phyloP scores from a whole-genome alignment of 108 stramenopile genomes.

The Pseudonitzschia multiseries region DNA sequence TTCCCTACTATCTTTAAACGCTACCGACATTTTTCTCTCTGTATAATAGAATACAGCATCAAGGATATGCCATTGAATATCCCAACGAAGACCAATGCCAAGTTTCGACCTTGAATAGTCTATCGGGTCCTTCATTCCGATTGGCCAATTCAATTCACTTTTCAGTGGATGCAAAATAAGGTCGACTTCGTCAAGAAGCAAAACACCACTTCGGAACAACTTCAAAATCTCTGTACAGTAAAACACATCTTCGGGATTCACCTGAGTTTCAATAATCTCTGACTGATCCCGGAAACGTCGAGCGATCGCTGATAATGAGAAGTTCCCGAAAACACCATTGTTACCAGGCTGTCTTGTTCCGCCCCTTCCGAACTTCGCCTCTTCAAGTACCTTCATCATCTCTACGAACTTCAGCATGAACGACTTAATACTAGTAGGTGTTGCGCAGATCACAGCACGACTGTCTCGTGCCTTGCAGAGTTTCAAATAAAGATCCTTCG shows the following conservation, averaged over 20 bases:
- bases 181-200: conserved; percentile 98
- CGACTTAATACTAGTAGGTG: conserved; percentile 96
- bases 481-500: conserved; percentile 92
- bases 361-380: conserved; percentile 61
- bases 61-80: conserved; percentile 93
- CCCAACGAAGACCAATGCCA: conserved; percentile 93
- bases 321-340: conserved; percentile 57
- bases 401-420: conserved; percentile 98
- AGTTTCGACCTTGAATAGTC: conserved; percentile 92
- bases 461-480: conserved; percentile 91
- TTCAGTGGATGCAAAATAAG: conserved; percentile 96
- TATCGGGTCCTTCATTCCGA: conserved; percentile 94
- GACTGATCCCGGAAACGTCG: conserved; percentile 75
- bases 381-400: conserved; percentile 94
- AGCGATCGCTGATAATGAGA: conserved; percentile 85
- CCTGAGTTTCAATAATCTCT: conserved; percentile 69
- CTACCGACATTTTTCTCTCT: conserved; percentile 84
- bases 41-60: conserved; percentile 83
- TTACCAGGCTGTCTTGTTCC: conserved; percentile 38
- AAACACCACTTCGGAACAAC: conserved; percentile 84
- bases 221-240: conserved; percentile 89
- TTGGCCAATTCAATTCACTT: conserved; percentile 99
- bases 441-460: conserved; percentile 94
- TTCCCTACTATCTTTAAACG: conserved; percentile 81
- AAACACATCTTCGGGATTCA: conserved; percentile 86